These are phyloP conservation scores for Phaeosphaeria sp. DNA, from an alignment of 2,329 filamentous ascomycete species.

Conservation along the genomic window DNA sequence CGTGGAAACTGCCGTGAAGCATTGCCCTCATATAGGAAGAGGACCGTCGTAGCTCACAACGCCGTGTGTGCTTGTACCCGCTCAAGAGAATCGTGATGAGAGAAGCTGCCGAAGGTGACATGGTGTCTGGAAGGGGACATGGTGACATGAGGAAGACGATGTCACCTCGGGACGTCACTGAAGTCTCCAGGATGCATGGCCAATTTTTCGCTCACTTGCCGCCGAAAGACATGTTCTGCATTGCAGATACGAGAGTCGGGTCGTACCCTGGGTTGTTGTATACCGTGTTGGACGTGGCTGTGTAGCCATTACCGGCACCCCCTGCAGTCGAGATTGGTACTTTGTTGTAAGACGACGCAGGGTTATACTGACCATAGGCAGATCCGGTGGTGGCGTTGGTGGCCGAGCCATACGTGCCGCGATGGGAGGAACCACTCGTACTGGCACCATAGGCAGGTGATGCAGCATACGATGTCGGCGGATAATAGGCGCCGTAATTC, in stretches of 20 bases:
- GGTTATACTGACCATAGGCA: conserved; percentile 22
- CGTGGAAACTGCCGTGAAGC: not conserved
- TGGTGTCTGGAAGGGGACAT: not conserved
- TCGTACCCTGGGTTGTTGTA: conserved; percentile 22
- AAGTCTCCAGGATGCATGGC: not conserved
- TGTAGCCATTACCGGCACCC: conserved; percentile 10
- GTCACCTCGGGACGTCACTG: not conserved
- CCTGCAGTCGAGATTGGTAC: conserved; percentile 13
- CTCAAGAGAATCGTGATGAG: conserved; percentile 1
- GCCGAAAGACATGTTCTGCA: conserved; percentile 35
- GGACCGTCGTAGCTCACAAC: not conserved
- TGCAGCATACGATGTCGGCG: conserved; percentile 31
- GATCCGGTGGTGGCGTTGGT: conserved; percentile 20
- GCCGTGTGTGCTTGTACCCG: not conserved
- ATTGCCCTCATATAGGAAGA: not conserved
- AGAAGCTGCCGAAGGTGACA: not conserved
- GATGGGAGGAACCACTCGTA: conserved; percentile 26
- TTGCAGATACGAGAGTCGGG: conserved; percentile 19
- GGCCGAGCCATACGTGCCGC: conserved; percentile 27
- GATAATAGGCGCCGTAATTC: conserved; percentile 41
- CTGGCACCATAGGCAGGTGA: conserved; percentile 28
- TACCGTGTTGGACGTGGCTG: conserved; percentile 14
- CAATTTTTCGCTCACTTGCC: conserved; percentile 17
- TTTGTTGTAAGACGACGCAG: conserved; percentile 9
- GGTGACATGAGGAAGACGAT: not conserved